Conservation (phyloP, 1,284 basidiomycete genomes). For the Trichosporon coremiiforme region DNA sequence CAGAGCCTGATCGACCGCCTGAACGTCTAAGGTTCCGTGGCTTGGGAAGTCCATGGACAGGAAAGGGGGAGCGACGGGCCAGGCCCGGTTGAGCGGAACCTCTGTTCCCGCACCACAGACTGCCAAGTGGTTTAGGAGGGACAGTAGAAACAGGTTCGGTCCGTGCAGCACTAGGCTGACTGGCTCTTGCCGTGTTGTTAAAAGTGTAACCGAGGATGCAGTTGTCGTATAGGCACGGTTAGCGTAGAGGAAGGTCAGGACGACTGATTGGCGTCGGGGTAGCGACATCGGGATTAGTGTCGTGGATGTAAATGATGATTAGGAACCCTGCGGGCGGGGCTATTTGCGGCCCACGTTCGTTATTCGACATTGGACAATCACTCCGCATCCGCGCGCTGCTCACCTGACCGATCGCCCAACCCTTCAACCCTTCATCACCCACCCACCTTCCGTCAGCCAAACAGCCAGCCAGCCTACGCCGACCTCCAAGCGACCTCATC, state of each 20-base stretch:
- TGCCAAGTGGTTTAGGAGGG: background rate
- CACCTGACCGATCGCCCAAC: constrained; percentile 15
- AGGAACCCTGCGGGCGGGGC: background rate
- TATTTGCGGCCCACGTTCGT: constrained; percentile 10
- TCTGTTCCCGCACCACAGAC: background rate
- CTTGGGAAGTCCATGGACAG: background rate
- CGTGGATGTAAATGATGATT: background rate
- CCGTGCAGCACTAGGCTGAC: background rate
- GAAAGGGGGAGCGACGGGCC: background rate
- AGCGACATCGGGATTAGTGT: background rate
- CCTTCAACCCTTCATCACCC: background rate
- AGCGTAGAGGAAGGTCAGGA: background rate
- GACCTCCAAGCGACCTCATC: constrained; percentile 1
- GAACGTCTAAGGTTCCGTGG: constrained; percentile 18
- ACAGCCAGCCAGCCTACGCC: background rate
- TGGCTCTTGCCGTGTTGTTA: background rate
- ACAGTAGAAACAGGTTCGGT: background rate
- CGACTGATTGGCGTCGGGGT: background rate
- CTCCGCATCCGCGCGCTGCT: background rate
- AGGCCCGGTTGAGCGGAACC: background rate
- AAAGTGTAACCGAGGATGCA: background rate
- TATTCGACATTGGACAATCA: background rate
- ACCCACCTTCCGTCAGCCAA: background rate
- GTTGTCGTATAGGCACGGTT: background rate
- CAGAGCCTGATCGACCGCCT: constrained; percentile 45